Evolutionary conservation across 371 early-diverging fungal genomes (phyloP), one percentile per base, ranked within the genome.

Genomic region (Quaeritorhiza haematococci): DNA sequence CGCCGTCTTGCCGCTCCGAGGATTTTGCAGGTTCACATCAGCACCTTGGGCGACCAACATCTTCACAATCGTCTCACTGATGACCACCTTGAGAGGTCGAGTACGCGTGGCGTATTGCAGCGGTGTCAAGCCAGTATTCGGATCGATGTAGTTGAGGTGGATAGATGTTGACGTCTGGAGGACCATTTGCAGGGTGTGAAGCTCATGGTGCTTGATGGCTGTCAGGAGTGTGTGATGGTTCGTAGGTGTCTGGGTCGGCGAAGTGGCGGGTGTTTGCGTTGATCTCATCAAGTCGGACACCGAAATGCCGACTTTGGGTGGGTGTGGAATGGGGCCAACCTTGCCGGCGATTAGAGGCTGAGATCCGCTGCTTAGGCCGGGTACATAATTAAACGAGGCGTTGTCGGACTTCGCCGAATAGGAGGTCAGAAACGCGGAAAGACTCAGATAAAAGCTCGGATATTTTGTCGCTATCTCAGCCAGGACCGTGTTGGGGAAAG

Each of bases 11-110:
- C 86, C 75, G 24, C 84, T 85, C 56, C 77, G 74, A 21, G 75
- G 72, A 2, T 83, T 84, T 47, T 81, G 79, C 0, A 82, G 75
- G 54, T 86, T 86, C 58, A 87, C 75, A 43, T 85, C 83, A 0
- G 81, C 84, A 3, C 87, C 87, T 6, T 83, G 76, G 45, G 79
- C 79, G 56, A 80, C 82, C 1, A 88, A 58, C 65, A 85, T 71
- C 41, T 73, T 71, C 33, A 87, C 75, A 15, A 64, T 59, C 26
- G 47, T 23, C 44, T 58, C 69, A 0, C 76, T 82, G 10, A 83
- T 84, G 27, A 81, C 64, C 1, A 80, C 79, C 1, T 80, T 80
- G 13, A 85, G 53, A 0, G 84, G 84, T 19, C 82, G 75, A 7
- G 75, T 71, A 2, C 84, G 70, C 63, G 82, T 73, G 2, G 85